These are phyloP conservation scores for Cladophialophora psammophila DNA, from an alignment of 2,329 filamentous ascomycete species.

Conservation along the genomic window DNA sequence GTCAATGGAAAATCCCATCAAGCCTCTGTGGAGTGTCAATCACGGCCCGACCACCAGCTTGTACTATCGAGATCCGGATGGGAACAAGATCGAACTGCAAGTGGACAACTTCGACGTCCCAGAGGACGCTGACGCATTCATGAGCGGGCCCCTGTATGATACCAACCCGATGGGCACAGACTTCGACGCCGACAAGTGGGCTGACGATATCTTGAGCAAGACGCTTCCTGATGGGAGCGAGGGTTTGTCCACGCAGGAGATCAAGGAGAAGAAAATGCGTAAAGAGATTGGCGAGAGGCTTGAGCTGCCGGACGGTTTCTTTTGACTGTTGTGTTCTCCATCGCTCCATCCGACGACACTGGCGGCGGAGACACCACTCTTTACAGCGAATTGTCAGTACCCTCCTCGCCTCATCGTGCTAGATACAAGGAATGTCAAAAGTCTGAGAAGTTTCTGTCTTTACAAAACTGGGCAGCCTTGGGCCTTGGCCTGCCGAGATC, in stretches of 20 bases:
- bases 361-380: too few species aligned
- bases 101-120: slow-evolving; percentile 51
- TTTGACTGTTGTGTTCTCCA: neutral
- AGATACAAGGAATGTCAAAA: too few species aligned
- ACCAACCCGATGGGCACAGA: slow-evolving; percentile 32
- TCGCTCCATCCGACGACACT: too few species aligned
- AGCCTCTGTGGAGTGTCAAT: slow-evolving; percentile 56
- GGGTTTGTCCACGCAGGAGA: slow-evolving; percentile 12
- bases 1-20: slow-evolving; percentile 2
- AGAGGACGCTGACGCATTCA: slow-evolving; percentile 27
- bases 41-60: slow-evolving; percentile 58
- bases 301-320: slow-evolving; percentile 16
- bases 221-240: slow-evolving; percentile 5
- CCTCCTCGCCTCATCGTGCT: too few species aligned
- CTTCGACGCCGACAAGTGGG: slow-evolving; percentile 25
- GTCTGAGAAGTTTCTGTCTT: too few species aligned
- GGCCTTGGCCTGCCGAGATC: too few species aligned
- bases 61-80: slow-evolving; percentile 60
- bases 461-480: too few species aligned
- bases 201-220: slow-evolving; percentile 13
- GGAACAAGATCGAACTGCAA: slow-evolving; percentile 58
- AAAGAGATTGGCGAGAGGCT: slow-evolving; percentile 21
- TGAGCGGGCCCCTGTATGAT: slow-evolving; percentile 11
- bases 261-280: slow-evolving; percentile 16
- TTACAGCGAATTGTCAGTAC: neutral